Percentiles rank a stretch among this genome's conserved stretches.
Evolutionary conservation across 2,329 filamentous ascomycete genomes (phyloP).

Genomic region (Septoria linicola): DNA sequence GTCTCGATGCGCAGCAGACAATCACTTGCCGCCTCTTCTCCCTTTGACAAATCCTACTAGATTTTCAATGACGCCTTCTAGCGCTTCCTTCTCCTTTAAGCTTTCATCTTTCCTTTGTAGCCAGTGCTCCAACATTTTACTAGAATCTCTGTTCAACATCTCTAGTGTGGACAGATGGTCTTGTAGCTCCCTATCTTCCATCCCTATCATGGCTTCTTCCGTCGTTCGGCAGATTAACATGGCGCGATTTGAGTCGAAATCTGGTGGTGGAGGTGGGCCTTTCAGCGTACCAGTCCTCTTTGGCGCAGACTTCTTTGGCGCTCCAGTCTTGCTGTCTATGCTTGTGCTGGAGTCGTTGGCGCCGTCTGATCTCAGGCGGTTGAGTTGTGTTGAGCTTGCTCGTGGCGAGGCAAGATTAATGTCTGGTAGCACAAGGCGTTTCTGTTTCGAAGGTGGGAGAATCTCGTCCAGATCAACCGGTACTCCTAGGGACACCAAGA

Average conservation of each 20-base stretch:
- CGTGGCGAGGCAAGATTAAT: conserved; percentile 50
- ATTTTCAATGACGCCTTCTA: conserved; percentile 96
- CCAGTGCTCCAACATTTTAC: conserved; percentile 84
- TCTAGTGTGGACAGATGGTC: conserved; percentile 69
- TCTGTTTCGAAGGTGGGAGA: conserved; percentile 92
- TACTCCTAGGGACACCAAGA: conserved; percentile 91
- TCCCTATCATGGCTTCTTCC: conserved; percentile 74
- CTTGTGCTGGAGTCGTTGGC: conserved; percentile 36
- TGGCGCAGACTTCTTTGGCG: conserved; percentile 23
- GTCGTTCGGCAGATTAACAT: conserved; percentile 79
- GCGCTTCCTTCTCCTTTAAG: conserved; percentile 85
- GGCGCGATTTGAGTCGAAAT: conserved; percentile 75
- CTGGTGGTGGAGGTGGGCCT: conserved; percentile 67
- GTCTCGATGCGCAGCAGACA: too few relatives aligned
- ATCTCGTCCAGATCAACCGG: conserved; percentile 98
- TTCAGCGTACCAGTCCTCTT: conserved; percentile 45
- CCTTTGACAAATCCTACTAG: conserved; percentile 67
- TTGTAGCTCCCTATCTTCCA: conserved; percentile 74
- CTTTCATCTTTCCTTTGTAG: conserved; percentile 80
- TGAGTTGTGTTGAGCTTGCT: conserved; percentile 34
- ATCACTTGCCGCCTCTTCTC: conserved; percentile 56
- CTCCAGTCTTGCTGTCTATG: conserved; percentile 35
- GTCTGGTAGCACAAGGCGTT: conserved; percentile 91
- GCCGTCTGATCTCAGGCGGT: conserved; percentile 40
- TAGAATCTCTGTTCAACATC: conserved; percentile 67